Conservation (phyloP, 2,329 filamentous ascomycete species). For the Colletotrichum spaethianum region DNA sequence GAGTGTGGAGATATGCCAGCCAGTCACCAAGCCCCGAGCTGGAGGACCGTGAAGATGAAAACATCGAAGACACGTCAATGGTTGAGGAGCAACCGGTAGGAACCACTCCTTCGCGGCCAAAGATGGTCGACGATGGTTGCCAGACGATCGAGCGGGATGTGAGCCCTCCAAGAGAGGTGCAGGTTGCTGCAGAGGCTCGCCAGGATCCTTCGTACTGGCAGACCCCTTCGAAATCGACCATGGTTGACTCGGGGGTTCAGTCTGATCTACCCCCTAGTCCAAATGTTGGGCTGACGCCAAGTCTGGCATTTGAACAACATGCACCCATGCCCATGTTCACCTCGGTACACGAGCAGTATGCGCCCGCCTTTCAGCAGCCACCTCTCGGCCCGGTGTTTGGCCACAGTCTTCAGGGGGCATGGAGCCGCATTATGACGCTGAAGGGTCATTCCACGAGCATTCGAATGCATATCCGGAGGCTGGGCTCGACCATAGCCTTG, state of each 20-base stretch:
- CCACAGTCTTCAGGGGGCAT: conserved; percentile 11
- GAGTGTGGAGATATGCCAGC: conserved; percentile 81
- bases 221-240: conserved; percentile 34
- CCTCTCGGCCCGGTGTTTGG: conserved; percentile 20
- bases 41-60: conserved; percentile 49
- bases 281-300: background rate
- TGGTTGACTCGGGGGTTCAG: conserved; percentile 37
- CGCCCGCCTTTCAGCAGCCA: conserved; percentile 29
- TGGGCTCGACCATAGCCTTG: conserved; percentile 20
- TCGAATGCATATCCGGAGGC: conserved; percentile 30
- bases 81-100: conserved; percentile 22
- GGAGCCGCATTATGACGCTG: conserved; percentile 20
- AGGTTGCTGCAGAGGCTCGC: conserved; percentile 38
- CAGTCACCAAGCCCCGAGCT: conserved; percentile 79
- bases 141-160: conserved; percentile 49
- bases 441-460: conserved; percentile 19
- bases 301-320: conserved; percentile 18
- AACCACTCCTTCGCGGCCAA: conserved; percentile 40
- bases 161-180: conserved; percentile 39
- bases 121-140: conserved; percentile 49
- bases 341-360: conserved; percentile 24
- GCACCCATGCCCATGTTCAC: conserved; percentile 28
- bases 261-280: conserved; percentile 15
- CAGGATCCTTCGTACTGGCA: conserved; percentile 23
- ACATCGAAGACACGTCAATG: conserved; percentile 39